A percentile compares a stretch with the other conserved stretches of the same genome.
Evolutionary conservation across 2,329 filamentous ascomycete species (phyloP).

Genomic region (Phialemoniopsis sp.): DNA sequence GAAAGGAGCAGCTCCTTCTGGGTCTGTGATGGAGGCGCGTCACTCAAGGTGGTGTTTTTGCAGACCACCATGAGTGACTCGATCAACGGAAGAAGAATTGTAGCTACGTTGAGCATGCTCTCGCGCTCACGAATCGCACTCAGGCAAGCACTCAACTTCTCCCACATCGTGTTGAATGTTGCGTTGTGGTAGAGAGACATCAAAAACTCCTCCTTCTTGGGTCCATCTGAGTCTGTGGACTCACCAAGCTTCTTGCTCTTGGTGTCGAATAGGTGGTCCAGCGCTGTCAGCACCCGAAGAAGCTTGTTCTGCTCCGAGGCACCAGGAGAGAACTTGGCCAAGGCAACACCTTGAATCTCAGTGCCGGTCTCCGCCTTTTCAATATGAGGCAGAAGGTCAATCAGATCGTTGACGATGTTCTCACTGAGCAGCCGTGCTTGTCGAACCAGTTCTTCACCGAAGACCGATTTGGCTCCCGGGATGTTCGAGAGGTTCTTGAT

Average conservation of each 20-base stretch:
- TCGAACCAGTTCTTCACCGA: constrained; percentile 86
- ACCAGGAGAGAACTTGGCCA: constrained; percentile 92
- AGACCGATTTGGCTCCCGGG: constrained; percentile 81
- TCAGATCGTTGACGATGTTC: constrained; percentile 78
- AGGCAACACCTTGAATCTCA: constrained; percentile 89
- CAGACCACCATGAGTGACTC: constrained; percentile 98
- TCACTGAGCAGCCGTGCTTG: constrained; percentile 83
- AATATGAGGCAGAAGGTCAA: constrained; percentile 82
- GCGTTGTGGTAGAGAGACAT: constrained; percentile 85
- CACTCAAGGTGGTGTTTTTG: constrained; percentile 87
- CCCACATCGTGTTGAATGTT: constrained; percentile 88
- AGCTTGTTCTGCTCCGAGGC: constrained; percentile 97
- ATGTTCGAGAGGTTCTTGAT: constrained; percentile 97
- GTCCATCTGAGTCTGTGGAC: constrained; percentile 37
- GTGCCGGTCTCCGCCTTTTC: constrained; percentile 82
- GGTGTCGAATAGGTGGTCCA: constrained; percentile 92
- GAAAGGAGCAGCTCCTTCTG: constrained; percentile 68
- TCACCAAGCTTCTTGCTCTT: constrained; percentile 61
- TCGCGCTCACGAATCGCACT: constrained; percentile 85
- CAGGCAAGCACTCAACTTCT: constrained; percentile 84
- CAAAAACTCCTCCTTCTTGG: constrained; percentile 78
- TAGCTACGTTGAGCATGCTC: constrained; percentile 95
- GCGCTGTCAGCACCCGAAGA: constrained; percentile 82
- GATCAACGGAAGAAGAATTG: constrained; percentile 88
- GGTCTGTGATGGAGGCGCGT: constrained; percentile 48